A percentile compares a stretch with the other conserved stretches of the same genome.
phyloP scores from a whole-genome alignment of 192 early-diverging fungal genomes.

The Paraglomus brasilianum region DNA sequence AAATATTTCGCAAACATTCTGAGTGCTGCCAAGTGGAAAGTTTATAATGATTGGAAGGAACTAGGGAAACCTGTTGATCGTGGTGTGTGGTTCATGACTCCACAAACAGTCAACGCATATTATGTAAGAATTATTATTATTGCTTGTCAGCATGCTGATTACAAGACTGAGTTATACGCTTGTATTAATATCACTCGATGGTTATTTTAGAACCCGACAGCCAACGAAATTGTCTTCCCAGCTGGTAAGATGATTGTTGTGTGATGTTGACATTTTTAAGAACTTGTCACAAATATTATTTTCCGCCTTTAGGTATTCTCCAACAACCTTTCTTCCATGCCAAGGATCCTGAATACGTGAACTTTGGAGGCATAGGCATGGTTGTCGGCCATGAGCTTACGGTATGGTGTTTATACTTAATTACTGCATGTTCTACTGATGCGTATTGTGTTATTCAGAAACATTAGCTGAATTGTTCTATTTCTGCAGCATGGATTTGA shows the following conservation, averaged over 20 bases:
- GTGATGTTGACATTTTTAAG: background rate
- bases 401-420: conserved; percentile 31
- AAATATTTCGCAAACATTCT: conserved; percentile 66
- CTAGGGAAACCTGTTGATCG: conserved; percentile 47
- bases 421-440: too few relatives aligned
- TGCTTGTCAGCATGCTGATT: too few relatives aligned
- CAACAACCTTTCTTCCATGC: conserved; percentile 63
- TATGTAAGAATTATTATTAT: conserved; percentile 32
- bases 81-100: conserved; percentile 52
- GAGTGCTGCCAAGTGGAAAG: conserved; percentile 43
- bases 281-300: background rate
- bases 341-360: conserved; percentile 55
- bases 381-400: conserved; percentile 78
- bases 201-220: conserved; percentile 35
- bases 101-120: conserved; percentile 60
- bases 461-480: background rate
- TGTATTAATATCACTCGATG: background rate
- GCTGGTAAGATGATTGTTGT: conserved; percentile 36
- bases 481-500: conserved; percentile 67
- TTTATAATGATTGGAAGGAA: conserved; percentile 21
- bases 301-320: conserved; percentile 41
- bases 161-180: too few relatives aligned
- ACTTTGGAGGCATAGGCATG: conserved; percentile 67
- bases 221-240: conserved; percentile 56
- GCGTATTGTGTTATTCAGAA: background rate